Evolutionary conservation across 805 yeast species (phyloP).

Genomic region (Saturnispora ahearnii): DNA sequence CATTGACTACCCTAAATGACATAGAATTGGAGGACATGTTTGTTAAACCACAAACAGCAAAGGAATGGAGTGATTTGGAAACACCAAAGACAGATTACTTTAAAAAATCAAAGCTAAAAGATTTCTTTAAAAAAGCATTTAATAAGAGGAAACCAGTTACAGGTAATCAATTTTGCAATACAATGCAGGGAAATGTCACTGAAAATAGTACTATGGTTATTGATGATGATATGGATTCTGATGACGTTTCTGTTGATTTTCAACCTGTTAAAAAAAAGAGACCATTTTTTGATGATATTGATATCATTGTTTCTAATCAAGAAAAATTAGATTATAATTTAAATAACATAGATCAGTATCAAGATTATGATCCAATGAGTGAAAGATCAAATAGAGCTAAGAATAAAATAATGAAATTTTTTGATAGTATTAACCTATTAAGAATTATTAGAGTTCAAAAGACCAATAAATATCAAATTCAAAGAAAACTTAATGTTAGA

Average conservation of each 20-base stretch:
- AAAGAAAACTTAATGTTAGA: constrained; percentile 51
- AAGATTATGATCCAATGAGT: constrained; percentile 10
- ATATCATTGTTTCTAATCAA: constrained; percentile 24
- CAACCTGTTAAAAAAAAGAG: constrained; percentile 13
- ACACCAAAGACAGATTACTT: background rate
- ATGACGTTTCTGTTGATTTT: constrained; percentile 24
- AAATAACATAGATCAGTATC: constrained; percentile 15
- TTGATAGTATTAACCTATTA: constrained; percentile 8
- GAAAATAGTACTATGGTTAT: constrained; percentile 20
- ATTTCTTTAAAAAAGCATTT: background rate
- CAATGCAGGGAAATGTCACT: constrained; percentile 1
- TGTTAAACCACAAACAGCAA: constrained; percentile 7
- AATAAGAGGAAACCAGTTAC: background rate
- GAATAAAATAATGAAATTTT: background rate
- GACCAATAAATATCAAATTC: constrained; percentile 30
- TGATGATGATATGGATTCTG: constrained; percentile 23
- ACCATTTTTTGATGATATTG: constrained; percentile 13
- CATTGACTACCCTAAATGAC: constrained; percentile 17
- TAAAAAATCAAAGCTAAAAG: constrained; percentile 5
- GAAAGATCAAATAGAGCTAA: background rate
- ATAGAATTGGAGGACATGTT: constrained; percentile 17
- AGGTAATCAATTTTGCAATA: constrained; percentile 1
- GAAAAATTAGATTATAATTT: constrained; percentile 26
- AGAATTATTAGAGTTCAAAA: constrained; percentile 12
- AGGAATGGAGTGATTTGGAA: constrained; percentile 10